Evolutionary conservation across 1,284 basidiomycete genomes (phyloP).

Genomic region (Cutaneotrichosporon spelunceum): DNA sequence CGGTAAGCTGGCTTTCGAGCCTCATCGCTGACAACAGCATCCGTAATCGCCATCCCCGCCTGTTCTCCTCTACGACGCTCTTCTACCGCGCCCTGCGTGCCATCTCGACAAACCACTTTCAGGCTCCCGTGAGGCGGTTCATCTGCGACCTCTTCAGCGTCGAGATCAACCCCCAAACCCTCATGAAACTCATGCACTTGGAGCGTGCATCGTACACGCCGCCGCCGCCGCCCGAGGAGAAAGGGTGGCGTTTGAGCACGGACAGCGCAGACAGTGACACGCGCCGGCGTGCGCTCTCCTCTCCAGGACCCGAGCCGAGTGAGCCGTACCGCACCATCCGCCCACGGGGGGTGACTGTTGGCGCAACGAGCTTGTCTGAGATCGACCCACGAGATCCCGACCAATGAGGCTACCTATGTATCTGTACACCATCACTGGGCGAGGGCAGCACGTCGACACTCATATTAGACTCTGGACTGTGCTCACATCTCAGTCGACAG

Average conservation of each 20-base stretch:
- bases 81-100: slow-evolving; percentile 80
- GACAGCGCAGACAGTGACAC: slow-evolving; percentile 8
- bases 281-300: slow-evolving; percentile 15
- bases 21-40: slow-evolving; percentile 60
- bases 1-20: slow-evolving; percentile 60
- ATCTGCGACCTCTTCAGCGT: slow-evolving; percentile 89
- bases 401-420: neutral
- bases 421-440: neutral
- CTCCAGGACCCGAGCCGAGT: slow-evolving; percentile 18
- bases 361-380: neutral
- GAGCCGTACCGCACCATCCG: neutral
- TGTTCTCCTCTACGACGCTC: slow-evolving; percentile 73
- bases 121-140: slow-evolving; percentile 82
- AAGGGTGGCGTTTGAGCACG: neutral
- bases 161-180: slow-evolving; percentile 55
- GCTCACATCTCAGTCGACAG: too few species aligned
- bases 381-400: neutral
- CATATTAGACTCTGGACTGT: too few species aligned
- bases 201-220: slow-evolving; percentile 25
- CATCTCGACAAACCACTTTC: slow-evolving; percentile 82
- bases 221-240: slow-evolving; percentile 9
- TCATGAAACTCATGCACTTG: slow-evolving; percentile 34
- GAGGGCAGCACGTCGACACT: neutral
- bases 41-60: slow-evolving; percentile 63
- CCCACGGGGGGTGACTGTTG: slow-evolving; percentile 12